Evolutionary conservation across 139 green algal species (phyloP), one percentile per base, ranked within the genome.

Genomic region (Asterochloris erici): DNA sequence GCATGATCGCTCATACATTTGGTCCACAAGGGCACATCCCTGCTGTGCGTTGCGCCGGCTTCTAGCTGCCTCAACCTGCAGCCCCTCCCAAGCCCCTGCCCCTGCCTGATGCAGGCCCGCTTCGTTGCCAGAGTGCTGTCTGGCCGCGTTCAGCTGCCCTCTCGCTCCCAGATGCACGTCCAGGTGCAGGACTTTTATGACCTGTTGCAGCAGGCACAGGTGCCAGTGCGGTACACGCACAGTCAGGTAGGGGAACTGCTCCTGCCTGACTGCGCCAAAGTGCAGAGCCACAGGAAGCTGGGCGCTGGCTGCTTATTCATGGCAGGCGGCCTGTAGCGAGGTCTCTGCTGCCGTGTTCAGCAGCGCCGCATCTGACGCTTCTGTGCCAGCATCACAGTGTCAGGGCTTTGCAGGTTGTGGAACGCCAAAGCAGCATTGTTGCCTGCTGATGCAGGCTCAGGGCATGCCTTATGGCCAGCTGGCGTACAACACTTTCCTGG

Each of bases 401-500:
- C 1, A 11, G 9, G 17, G 61, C 21, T 24, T 63, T 11, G 28
- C 21, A 1, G 6, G 6, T 26, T 26, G 2, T 60, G 54, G 63
- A 6, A 14, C 79, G 27, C 75, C 62, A 26, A 64, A 19, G 17
- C 10, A 68, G 29, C n/a, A 28, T 9, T 14, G 74, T 24, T 28
- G 21, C 27, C 2, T 74, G 16, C 82, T 85, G 27, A 38, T 81
- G 68, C 29, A 86, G 63, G 47, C 80, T 38, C 70, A 79, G 16
- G 29, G 21, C 26, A 84, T 79, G 80, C 80, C 80, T 16, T 26
- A 79, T 14, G 79, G 81, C 14, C 90, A 93, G 82, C 90, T 87
- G 74, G 82, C 77, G 0, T 93, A 93, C 85, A 88, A 90, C 63
- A 83, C 84, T 2, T 62, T 78, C 68, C 82, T 93, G 27, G 85